A percentile compares a stretch with the other conserved stretches of the same genome.
These are phyloP conservation scores for Annona squamosa DNA, from an alignment of 164 flowering plant genomes.

Conservation along the genomic window DNA sequence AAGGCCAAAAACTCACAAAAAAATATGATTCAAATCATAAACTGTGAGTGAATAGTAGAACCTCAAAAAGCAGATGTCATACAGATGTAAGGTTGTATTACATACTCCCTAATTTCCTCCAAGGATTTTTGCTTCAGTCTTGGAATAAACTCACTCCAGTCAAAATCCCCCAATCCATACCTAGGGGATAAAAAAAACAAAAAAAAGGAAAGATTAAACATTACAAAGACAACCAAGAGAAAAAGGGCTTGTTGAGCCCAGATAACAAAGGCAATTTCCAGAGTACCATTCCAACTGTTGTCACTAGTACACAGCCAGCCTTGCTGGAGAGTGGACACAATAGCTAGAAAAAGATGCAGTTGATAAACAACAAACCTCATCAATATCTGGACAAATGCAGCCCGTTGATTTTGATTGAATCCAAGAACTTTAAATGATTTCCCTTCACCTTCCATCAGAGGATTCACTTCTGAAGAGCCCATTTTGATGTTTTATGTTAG, in stretches of 20 bases:
- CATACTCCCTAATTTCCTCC: slow-evolving; percentile 81
- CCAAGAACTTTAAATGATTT: slow-evolving; percentile 82
- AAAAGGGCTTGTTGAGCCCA: not conserved
- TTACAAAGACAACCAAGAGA: not conserved
- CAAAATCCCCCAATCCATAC: slow-evolving; percentile 79
- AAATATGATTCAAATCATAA: no score
- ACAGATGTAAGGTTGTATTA: not conserved
- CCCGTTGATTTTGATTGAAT: slow-evolving; percentile 85
- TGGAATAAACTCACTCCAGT: slow-evolving; percentile 77
- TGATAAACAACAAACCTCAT: slow-evolving; percentile 58
- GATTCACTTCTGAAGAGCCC: slow-evolving; percentile 55
- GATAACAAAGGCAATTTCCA: not conserved
- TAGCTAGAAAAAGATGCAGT: not conserved
- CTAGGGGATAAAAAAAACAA: slow-evolving; percentile 29
- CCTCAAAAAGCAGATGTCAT: no score
- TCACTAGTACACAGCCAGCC: not conserved
- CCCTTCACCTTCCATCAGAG: slow-evolving; percentile 98
- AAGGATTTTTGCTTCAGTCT: slow-evolving; percentile 82
- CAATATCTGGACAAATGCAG: slow-evolving; percentile 77
- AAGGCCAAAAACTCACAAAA: no score
- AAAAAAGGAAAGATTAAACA: not conserved
- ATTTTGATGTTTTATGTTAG: slow-evolving; percentile 28
- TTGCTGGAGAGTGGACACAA: not conserved
- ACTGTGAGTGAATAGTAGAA: no score
- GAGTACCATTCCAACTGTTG: not conserved